Evolutionary conservation across 768 basidiomycete species (phyloP).

Genomic region (Agaricus subrufescens): DNA sequence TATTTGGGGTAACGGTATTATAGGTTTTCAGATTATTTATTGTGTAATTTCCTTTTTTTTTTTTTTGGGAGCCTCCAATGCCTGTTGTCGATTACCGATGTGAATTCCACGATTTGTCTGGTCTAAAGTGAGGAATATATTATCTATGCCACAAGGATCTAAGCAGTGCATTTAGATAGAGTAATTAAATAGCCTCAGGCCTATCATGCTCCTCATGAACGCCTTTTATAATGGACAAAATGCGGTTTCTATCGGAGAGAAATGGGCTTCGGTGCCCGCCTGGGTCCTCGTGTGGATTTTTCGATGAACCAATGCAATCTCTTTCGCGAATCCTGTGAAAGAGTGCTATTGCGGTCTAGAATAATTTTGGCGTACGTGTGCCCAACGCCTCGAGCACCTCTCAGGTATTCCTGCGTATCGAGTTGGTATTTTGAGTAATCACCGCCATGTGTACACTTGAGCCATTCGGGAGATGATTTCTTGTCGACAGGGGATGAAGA

Average conservation of each 20-base stretch:
- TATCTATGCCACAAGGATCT: no score
- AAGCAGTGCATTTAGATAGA: neutral
- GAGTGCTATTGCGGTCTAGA: slow-evolving; percentile 1
- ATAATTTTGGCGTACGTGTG: slow-evolving; percentile 6
- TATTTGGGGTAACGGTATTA: no score
- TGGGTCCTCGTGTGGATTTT: neutral
- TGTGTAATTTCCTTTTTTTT: no score
- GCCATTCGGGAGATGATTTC: neutral
- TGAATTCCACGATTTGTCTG: no score
- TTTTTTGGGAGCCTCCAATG: no score
- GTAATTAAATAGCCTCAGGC: no score
- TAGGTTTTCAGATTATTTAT: no score
- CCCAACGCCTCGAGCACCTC: neutral
- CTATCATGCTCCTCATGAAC: no score
- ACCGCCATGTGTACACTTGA: slow-evolving; percentile 1
- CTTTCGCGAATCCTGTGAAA: neutral
- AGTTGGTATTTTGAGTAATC: slow-evolving; percentile 6
- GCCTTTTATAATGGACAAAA: neutral
- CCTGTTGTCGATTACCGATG: no score
- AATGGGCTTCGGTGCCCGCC: neutral
- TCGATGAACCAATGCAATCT: neutral
- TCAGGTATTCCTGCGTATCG: slow-evolving; percentile 2
- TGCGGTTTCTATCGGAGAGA: neutral
- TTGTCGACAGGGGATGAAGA: neutral
- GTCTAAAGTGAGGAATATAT: no score